phyloP scores from a whole-genome alignment of 1,284 basidiomycete species.

The Melampsora americana region DNA sequence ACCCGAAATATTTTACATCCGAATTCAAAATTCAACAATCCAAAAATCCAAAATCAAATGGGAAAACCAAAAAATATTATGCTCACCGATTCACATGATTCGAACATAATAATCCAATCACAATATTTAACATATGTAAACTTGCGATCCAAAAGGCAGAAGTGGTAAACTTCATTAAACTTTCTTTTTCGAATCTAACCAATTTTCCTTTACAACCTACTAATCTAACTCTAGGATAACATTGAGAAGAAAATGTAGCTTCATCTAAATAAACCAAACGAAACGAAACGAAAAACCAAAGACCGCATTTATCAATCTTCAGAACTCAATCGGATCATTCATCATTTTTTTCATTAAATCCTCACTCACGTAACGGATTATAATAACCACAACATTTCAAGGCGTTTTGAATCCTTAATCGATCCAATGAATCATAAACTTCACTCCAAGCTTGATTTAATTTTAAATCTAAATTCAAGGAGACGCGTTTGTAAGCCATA shows the following conservation, averaged over 20 bases:
- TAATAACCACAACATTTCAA: not conserved
- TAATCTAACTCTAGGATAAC: conserved; percentile 53
- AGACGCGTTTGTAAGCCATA: conserved; percentile 52
- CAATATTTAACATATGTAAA: conserved; percentile 51
- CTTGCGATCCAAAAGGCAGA: conserved; percentile 51
- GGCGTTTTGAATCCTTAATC: not conserved
- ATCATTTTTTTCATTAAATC: not conserved
- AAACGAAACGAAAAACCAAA: not conserved
- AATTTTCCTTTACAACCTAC: conserved; percentile 54
- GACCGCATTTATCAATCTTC: too few species aligned
- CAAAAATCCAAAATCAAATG: not conserved
- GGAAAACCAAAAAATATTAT: not conserved
- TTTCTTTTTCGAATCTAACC: not conserved
- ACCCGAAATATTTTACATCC: not conserved
- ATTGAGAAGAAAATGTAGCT: conserved; percentile 53
- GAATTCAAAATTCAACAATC: too few species aligned
- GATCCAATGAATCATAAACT: conserved; percentile 46
- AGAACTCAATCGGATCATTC: too few species aligned
- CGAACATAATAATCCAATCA: conserved; percentile 50
- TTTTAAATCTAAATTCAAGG: conserved; percentile 52
- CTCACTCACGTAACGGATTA: not conserved
- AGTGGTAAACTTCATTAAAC: not conserved
- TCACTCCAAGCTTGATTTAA: conserved; percentile 54
- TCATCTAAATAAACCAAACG: conserved; percentile 49
- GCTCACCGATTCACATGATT: conserved; percentile 51